Evolutionary conservation across 768 basidiomycete genomes (phyloP).

Genomic region (Pleurotus ostreatus): DNA sequence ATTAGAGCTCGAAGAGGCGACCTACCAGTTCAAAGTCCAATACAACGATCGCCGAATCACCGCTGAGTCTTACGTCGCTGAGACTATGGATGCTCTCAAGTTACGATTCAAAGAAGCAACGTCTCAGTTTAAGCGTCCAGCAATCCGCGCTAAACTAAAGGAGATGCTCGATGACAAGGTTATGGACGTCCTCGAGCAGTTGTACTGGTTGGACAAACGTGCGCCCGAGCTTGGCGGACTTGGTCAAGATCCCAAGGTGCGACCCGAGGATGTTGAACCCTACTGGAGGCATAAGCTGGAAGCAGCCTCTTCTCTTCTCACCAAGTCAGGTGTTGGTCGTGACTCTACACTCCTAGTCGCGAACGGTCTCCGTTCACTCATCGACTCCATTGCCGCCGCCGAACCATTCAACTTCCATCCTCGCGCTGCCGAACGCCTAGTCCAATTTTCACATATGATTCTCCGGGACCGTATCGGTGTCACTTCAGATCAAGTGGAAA

Average conservation of each 20-base stretch:
- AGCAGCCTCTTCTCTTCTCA: conserved; percentile 87
- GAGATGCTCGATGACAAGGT: conserved; percentile 92
- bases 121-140: conserved; percentile 80
- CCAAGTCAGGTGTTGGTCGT: conserved; percentile 93
- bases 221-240: conserved; percentile 69
- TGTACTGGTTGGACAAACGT: conserved; percentile 95
- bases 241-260: conserved; percentile 64
- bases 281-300: conserved; percentile 98
- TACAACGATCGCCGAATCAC: conserved; percentile 94
- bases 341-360: conserved; percentile 94
- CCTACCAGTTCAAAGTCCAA: conserved; percentile 99
- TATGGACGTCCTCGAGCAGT: conserved; percentile 94
- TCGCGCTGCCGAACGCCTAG: conserved; percentile 80
- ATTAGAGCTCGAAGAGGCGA: conserved; percentile 93
- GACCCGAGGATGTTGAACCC: conserved; percentile 73
- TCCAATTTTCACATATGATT: conserved; percentile 90
- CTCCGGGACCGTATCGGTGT: conserved; percentile 88
- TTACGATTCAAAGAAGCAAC: conserved; percentile 84
- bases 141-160: conserved; percentile 86
- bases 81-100: conserved; percentile 93
- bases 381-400: conserved; percentile 81
- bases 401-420: conserved; percentile 95
- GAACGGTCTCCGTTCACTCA: conserved; percentile 84
- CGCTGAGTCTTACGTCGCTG: conserved; percentile 96
- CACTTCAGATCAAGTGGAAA: conserved; percentile 98